Base-by-base conservation (phyloP, 2,329 filamentous ascomycete species). In the Scytalidium sp. region DNA sequence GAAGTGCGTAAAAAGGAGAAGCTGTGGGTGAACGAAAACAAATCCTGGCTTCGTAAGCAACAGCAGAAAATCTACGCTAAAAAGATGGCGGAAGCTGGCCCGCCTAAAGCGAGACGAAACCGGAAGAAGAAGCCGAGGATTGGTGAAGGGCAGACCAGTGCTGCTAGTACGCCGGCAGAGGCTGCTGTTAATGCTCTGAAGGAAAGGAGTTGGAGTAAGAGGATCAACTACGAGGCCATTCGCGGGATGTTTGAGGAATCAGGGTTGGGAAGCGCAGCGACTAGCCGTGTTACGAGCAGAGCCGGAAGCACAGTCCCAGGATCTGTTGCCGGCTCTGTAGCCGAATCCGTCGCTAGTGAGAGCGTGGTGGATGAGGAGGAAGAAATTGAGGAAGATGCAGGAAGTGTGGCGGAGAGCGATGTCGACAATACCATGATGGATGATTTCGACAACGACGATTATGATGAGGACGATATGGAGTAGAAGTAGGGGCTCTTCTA, bases 11-110 rank as follows among this genome's bases (percentile, higher is more conserved):
- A 91, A 63, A 97, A 97, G 67, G 92, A 97, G 67, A 83, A 84
- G 52, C 88, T 97, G 46, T 99, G 94, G 94, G 84, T 96, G 41
- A 92, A 93, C 52, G 85, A 92, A 64, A 97, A 99, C 68, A 91
- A 94, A 65, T 90, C 95, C 58, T 99, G 92, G 81, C 76, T 99
- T 36, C 88, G 93, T 8, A 81, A 84, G 44, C 87, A 95, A 64
- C 91, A 97, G 63, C 84, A 88, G 52, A 96, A 94, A 67, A 78
- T 87, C 6, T 86, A 95, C 50, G 81, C 87, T 36, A 81, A 84
- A 51, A 89, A 91, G 67, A 72, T 81, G 54, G 80, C 80, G 51
- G 71, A 65, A 21, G 77, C 76, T 9, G 78, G 70, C 50, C 75
- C 56, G 56, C 79, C 74, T 49, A 88, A 78, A 70, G 78, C 75